phyloP scores from a whole-genome alignment of 2,329 filamentous ascomycete species.

The Lasiodiplodia sp. region DNA sequence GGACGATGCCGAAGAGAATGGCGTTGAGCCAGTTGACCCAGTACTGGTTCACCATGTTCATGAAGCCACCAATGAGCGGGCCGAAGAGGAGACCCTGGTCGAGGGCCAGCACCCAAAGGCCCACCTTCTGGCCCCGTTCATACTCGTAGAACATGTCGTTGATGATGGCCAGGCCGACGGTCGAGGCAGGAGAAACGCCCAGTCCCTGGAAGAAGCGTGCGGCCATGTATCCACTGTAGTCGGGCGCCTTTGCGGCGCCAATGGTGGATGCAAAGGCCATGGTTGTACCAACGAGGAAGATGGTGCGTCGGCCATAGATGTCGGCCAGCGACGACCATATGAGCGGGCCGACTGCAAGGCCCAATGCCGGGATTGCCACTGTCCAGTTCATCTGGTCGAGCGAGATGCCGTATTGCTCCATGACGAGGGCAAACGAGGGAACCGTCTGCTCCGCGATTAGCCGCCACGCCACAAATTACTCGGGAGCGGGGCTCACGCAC shows the following conservation, averaged over 20 bases:
- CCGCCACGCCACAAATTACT: background rate
- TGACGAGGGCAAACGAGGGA: constrained; percentile 60
- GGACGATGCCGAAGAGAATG: constrained; percentile 59
- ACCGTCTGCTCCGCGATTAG: constrained; percentile 40
- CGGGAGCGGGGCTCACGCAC: constrained; percentile 34
- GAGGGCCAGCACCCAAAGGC: constrained; percentile 65
- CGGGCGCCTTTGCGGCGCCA: constrained; percentile 50
- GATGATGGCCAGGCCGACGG: constrained; percentile 63
- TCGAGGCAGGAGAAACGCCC: constrained; percentile 62
- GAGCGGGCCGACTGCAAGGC: constrained; percentile 41
- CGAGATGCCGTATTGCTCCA: constrained; percentile 52
- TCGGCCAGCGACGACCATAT: constrained; percentile 44
- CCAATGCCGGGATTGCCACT: constrained; percentile 54
- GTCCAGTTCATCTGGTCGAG: constrained; percentile 62
- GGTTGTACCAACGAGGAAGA: constrained; percentile 56
- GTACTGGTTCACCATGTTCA: constrained; percentile 54
- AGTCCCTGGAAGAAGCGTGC: constrained; percentile 66
- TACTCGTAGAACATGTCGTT: constrained; percentile 65
- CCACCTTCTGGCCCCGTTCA: constrained; percentile 62
- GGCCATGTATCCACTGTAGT: constrained; percentile 62
- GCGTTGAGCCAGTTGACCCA: constrained; percentile 65
- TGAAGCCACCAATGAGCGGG: constrained; percentile 61
- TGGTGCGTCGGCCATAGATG: constrained; percentile 48
- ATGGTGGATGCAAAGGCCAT: constrained; percentile 54
- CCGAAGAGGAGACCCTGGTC: constrained; percentile 61